Conservation (phyloP, 106 monocot species). For the Platanthera guangdongensis region DNA sequence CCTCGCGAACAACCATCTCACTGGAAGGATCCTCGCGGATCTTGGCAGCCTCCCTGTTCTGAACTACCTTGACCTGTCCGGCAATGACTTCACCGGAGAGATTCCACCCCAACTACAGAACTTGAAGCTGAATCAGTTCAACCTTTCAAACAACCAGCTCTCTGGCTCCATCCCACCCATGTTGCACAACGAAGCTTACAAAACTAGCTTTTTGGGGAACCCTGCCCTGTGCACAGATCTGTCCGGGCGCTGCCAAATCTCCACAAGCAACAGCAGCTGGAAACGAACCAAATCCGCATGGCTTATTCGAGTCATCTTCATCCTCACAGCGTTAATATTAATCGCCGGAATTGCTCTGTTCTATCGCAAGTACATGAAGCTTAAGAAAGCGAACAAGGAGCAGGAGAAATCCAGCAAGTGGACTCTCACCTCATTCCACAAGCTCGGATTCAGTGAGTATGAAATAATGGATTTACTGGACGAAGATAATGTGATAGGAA, state of each 20-base stretch:
- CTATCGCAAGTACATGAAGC: constrained; percentile 10
- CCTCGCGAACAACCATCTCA: constrained; percentile 31
- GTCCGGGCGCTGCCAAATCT: constrained; percentile 12
- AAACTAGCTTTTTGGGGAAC: constrained; percentile 43
- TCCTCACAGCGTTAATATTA: not conserved
- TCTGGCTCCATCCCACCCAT: constrained; percentile 42
- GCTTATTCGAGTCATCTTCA: constrained; percentile 24
- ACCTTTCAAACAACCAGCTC: constrained; percentile 46
- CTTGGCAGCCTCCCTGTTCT: constrained; percentile 50
- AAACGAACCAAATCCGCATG: constrained; percentile 3
- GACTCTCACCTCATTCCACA: constrained; percentile 33
- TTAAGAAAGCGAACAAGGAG: constrained; percentile 7
- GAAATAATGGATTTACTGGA: constrained; percentile 45
- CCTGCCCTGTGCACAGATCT: constrained; percentile 37
- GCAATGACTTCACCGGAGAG: constrained; percentile 35
- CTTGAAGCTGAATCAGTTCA: constrained; percentile 44
- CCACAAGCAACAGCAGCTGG: not conserved
- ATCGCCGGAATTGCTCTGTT: constrained; percentile 3
- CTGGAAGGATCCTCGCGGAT: constrained; percentile 36
- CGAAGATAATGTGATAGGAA: constrained; percentile 52
- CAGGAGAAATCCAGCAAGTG: constrained; percentile 6
- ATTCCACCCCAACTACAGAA: constrained; percentile 46
- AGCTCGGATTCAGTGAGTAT: constrained; percentile 36
- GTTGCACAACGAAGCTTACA: constrained; percentile 15
- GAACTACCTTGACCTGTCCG: constrained; percentile 54